Conservation (phyloP, 2,329 filamentous ascomycete species). For the Ophiostoma ulmi region DNA sequence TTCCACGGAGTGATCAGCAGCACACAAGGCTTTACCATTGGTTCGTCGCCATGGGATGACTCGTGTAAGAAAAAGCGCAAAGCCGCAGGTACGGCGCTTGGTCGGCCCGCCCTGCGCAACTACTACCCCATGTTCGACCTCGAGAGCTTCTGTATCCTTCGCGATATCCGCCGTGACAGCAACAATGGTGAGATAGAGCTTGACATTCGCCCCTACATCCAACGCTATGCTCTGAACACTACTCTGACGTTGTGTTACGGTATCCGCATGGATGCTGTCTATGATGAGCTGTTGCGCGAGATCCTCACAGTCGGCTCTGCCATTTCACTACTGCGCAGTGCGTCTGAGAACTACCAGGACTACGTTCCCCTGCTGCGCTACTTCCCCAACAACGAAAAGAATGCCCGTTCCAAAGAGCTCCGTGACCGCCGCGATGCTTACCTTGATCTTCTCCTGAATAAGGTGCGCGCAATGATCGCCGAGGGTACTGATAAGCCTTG, state of each 20-base stretch:
- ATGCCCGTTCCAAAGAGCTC: slow-evolving; percentile 54
- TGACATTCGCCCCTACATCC: slow-evolving; percentile 68
- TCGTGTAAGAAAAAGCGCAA: slow-evolving; percentile 72
- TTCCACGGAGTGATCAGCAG: slow-evolving; percentile 75
- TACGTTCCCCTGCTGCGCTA: slow-evolving; percentile 51
- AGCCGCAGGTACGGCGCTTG: slow-evolving; percentile 72
- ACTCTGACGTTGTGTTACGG: slow-evolving; percentile 76
- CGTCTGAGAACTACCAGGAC: slow-evolving; percentile 67
- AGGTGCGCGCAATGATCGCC: slow-evolving; percentile 35
- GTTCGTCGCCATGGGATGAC: slow-evolving; percentile 78
- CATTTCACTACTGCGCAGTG: slow-evolving; percentile 70
- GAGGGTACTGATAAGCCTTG: slow-evolving; percentile 31
- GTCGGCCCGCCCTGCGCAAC: slow-evolving; percentile 61
- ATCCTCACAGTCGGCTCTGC: slow-evolving; percentile 71
- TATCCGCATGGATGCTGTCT: slow-evolving; percentile 55
- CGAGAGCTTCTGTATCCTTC: slow-evolving; percentile 66
- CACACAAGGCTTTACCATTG: slow-evolving; percentile 76
- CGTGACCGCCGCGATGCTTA: slow-evolving; percentile 40
- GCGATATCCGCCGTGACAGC: slow-evolving; percentile 63
- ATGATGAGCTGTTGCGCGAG: slow-evolving; percentile 59
- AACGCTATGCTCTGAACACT: slow-evolving; percentile 71
- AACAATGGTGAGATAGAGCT: slow-evolving; percentile 44
- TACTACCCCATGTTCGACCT: slow-evolving; percentile 82
- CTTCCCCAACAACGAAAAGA: slow-evolving; percentile 47
- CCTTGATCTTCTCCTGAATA: slow-evolving; percentile 60